A percentile compares a stretch with the other conserved stretches of the same genome.
Evolutionary conservation across 2,329 filamentous ascomycete genomes (phyloP).

Genomic region (Apiospora malaysiana): DNA sequence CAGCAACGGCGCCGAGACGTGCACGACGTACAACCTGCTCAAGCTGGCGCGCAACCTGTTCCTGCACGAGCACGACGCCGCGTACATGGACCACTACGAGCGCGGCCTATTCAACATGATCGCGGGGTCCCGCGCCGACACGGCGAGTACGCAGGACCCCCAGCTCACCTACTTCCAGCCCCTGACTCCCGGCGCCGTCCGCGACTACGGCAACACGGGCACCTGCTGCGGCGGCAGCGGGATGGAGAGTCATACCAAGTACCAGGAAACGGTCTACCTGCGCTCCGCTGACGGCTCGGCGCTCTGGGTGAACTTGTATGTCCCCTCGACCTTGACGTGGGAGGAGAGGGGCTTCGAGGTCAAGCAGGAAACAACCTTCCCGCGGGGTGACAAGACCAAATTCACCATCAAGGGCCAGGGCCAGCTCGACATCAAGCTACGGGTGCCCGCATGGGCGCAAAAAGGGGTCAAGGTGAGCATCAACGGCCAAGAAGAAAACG

Average conservation of each 20-base stretch:
- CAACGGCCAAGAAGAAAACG: conserved; percentile 35
- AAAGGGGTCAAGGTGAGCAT: conserved; percentile 36
- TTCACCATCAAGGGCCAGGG: conserved; percentile 37
- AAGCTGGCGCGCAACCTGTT: conserved; percentile 42
- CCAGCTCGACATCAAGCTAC: conserved; percentile 38
- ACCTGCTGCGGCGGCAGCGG: conserved; percentile 42
- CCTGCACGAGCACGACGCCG: conserved; percentile 39
- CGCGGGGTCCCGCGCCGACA: conserved; percentile 38
- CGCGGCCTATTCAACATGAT: conserved; percentile 43
- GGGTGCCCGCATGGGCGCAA: conserved; percentile 38
- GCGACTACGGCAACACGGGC: conserved; percentile 40
- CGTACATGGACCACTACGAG: conserved; percentile 43
- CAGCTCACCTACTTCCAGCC: conserved; percentile 42
- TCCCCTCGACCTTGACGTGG: conserved; percentile 40
- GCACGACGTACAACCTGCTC: conserved; percentile 41
- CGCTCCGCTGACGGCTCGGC: conserved; percentile 38
- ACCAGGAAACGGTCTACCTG: conserved; percentile 43
- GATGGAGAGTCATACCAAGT: conserved; percentile 43
- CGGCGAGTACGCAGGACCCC: conserved; percentile 31
- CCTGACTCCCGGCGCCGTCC: conserved; percentile 34
- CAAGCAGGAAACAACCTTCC: conserved; percentile 39
- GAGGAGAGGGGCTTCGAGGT: conserved; percentile 36
- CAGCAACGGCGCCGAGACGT: conserved; percentile 38
- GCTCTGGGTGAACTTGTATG: conserved; percentile 41
- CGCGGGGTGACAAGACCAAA: conserved; percentile 34